Conservation (phyloP, 176 grass and related monocot genomes). For the Stipa capillata region DNA sequence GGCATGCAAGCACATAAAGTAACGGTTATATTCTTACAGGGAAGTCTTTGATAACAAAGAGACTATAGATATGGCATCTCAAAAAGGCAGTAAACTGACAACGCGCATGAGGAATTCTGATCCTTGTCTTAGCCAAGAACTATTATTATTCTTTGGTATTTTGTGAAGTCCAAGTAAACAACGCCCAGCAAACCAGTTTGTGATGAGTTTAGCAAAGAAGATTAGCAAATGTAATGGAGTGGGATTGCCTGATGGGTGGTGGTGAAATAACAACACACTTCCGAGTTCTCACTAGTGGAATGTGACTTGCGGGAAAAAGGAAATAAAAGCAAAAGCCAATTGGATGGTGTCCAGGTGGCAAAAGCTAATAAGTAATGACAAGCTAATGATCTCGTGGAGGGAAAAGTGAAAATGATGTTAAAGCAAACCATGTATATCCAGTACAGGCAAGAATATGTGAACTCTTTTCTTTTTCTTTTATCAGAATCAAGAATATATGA, state of each 20-base stretch:
- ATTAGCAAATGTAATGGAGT: not conserved
- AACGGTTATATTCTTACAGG: not conserved
- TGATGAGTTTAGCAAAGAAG: not conserved
- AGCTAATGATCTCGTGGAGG: not conserved
- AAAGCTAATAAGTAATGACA: not conserved
- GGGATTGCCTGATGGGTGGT: not conserved
- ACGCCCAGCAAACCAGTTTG: not conserved
- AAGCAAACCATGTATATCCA: slow-evolving; percentile 10
- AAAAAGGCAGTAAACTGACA: not conserved
- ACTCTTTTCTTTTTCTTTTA: no score
- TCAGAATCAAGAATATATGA: not conserved
- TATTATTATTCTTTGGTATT: no score
- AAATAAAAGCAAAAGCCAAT: not conserved
- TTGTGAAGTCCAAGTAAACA: not conserved
- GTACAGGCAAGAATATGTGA: not conserved
- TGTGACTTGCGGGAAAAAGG: no score
- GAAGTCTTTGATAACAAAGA: not conserved
- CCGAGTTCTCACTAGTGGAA: not conserved
- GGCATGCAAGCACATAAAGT: not conserved
- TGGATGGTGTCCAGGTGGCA: not conserved
- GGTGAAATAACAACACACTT: no score
- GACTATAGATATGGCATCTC: not conserved
- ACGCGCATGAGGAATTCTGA: not conserved
- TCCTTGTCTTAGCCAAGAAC: not conserved
- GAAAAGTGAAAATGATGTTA: slow-evolving; percentile 23